Percentiles rank a stretch among this genome's conserved stretches.
phyloP scores from a whole-genome alignment of 2,329 filamentous ascomycete genomes.

The Dothidotthia symphoricarpi region DNA sequence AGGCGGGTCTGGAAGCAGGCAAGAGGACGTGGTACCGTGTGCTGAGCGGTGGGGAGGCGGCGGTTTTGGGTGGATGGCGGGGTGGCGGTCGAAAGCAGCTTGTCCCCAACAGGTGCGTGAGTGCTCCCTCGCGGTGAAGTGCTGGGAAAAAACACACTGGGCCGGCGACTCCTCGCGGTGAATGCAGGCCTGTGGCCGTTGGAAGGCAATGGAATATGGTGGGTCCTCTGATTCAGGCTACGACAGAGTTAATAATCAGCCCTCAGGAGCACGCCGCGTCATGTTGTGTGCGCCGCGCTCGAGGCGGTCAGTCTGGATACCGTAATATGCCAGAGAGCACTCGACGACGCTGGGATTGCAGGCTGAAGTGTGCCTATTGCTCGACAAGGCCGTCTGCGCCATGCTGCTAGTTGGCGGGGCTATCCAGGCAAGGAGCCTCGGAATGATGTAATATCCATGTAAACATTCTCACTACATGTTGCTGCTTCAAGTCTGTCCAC shows the following conservation, averaged over 20 bases:
- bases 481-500: too few species aligned
- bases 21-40: constrained; percentile 37
- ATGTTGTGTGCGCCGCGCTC: too few species aligned
- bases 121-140: constrained; percentile 20
- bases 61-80: constrained; percentile 20
- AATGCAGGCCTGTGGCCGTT: constrained; percentile 10
- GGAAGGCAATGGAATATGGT: constrained; percentile 33
- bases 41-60: constrained; percentile 9
- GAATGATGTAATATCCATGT: too few species aligned
- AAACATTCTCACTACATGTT: too few species aligned
- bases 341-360: too few species aligned
- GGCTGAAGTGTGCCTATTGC: too few species aligned
- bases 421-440: too few species aligned
- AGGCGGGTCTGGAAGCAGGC: constrained; percentile 32
- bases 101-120: constrained; percentile 14
- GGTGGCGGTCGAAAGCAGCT: constrained; percentile 17
- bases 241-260: constrained; percentile 28
- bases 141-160: constrained; percentile 19
- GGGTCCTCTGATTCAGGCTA: constrained; percentile 20
- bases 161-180: constrained; percentile 1
- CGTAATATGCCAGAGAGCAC: too few species aligned
- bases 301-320: too few species aligned
- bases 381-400: too few species aligned
- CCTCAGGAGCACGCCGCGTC: constrained; percentile 13
- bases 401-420: too few species aligned